phyloP scores from a whole-genome alignment of 495 filamentous ascomycete genomes.

The Cercophora samala region DNA sequence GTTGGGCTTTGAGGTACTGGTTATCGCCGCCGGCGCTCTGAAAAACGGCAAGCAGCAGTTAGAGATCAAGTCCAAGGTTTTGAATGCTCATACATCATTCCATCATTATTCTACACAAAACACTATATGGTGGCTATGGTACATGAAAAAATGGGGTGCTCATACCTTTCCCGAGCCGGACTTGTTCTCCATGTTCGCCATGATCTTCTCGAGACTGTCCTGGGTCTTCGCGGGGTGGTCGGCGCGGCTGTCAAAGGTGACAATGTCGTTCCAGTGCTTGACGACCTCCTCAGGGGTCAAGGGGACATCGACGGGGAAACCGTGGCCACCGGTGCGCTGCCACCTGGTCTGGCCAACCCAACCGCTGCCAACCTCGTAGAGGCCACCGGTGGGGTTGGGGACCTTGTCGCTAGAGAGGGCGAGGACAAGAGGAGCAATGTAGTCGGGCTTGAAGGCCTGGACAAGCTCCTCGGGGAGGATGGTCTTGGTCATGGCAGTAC shows the following conservation, averaged over 20 bases:
- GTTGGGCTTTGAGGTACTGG: constrained; percentile 64
- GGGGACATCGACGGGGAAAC: constrained; percentile 85
- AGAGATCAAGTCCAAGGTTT: constrained; percentile 21
- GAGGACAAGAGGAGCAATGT: constrained; percentile 90
- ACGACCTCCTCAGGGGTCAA: constrained; percentile 84
- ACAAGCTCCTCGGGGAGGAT: constrained; percentile 98
- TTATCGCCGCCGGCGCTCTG: constrained; percentile 40
- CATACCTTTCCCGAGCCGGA: constrained; percentile 51
- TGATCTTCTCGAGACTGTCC: constrained; percentile 78
- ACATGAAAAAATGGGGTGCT: constrained; percentile 26
- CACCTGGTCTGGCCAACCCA: constrained; percentile 91
- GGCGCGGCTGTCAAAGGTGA: constrained; percentile 83
- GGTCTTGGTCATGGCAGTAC: constrained; percentile 90
- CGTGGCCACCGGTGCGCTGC: constrained; percentile 88
- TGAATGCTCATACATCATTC: constrained; percentile 5
- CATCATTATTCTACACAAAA: constrained; percentile 20
- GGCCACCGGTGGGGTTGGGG: constrained; percentile 77
- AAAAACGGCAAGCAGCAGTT: constrained; percentile 28
- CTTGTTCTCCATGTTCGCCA: constrained; percentile 86
- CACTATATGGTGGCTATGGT: constrained; percentile 32
- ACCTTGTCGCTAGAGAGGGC: constrained; percentile 85
- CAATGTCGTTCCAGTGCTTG: constrained; percentile 73
- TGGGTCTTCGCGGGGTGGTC: constrained; percentile 80
- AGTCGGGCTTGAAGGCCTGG: constrained; percentile 98
- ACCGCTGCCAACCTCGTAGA: constrained; percentile 96